Evolutionary conservation across 192 early-diverging fungal genomes (phyloP), one percentile per base, ranked within the genome.

Genomic region (Rhizoclosmatium sp.): DNA sequence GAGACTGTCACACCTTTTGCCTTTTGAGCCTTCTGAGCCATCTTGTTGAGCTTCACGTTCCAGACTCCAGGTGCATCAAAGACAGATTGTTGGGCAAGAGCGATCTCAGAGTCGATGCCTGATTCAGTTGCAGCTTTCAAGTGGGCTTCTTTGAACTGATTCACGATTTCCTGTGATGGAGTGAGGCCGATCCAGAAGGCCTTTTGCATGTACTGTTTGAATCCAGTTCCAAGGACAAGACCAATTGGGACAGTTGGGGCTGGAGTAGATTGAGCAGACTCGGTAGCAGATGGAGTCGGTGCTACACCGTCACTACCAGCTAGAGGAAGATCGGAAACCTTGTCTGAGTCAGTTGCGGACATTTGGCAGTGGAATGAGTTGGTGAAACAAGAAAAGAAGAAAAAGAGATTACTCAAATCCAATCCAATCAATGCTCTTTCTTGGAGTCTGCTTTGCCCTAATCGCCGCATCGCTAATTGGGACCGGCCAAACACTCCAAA

Each of bases 401-500:
- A 31, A 0, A 31, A 31, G 0, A 31, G 31, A 31, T 31, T 31
- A 31, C 31, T 31, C 51, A 12, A 12, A 54, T 54, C 51, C 51
- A 54, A 54, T 12, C 5, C 5, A 65, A 65, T 42, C 7, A 14
- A 49, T 47, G 47, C 67, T 44, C 42, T 4, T 49, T 56, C 4
- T 77, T 47, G 77, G 77, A 16, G 65, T 78, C 49, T 46, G 46
- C 5, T 61, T 21, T 39, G 66, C 77, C 14, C 42, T 78, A 9
- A 12, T 72, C 40, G 72, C 75, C 21, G 65, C 76, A 48, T 40
- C 69, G 31, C 68, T 74, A 41, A 80, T 85, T 47, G 82, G 81
- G 19, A 75, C 71, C 12, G 83, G 83, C 1, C 81, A 81, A 61
- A 76, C 73, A 9, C 47, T 84, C 3, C 83, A 84, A 47, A 84